phyloP scores from a whole-genome alignment of 2,329 filamentous ascomycete genomes.

The Claviceps purpurea region DNA sequence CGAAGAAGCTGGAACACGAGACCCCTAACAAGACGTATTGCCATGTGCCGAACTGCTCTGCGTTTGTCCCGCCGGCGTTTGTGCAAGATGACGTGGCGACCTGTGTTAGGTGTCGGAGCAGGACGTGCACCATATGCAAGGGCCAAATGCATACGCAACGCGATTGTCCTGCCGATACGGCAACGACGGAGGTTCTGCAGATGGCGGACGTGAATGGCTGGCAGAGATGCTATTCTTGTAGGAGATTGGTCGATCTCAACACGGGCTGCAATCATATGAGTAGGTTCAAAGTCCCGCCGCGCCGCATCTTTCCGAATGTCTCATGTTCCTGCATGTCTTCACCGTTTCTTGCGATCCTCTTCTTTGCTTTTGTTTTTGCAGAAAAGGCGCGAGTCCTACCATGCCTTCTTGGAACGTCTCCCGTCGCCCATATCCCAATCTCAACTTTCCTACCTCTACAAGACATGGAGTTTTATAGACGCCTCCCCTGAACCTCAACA shows the following conservation, averaged over 20 bases:
- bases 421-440: not conserved
- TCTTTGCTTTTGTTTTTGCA: not conserved
- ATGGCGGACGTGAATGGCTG: constrained; percentile 31
- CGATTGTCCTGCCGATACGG: constrained; percentile 33
- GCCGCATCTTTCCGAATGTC: not conserved
- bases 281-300: constrained; percentile 12
- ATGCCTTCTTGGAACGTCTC: not conserved
- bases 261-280: constrained; percentile 44
- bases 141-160: constrained; percentile 22
- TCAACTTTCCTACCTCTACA: not conserved
- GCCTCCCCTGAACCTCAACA: not conserved
- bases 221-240: constrained; percentile 36
- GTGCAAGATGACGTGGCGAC: constrained; percentile 22
- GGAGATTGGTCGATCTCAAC: constrained; percentile 31
- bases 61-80: constrained; percentile 27
- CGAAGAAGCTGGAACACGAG: constrained; percentile 34
- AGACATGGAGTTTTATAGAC: not conserved
- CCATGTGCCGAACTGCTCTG: constrained; percentile 25
- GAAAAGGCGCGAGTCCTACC: no score
- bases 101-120: constrained; percentile 27
- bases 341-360: not conserved
- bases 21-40: constrained; percentile 40
- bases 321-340: no score
- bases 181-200: constrained; percentile 24
- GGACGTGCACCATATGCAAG: constrained; percentile 42